These are phyloP conservation scores for Xylaria bambusicola DNA, from an alignment of 495 filamentous ascomycete species.

Conservation along the genomic window DNA sequence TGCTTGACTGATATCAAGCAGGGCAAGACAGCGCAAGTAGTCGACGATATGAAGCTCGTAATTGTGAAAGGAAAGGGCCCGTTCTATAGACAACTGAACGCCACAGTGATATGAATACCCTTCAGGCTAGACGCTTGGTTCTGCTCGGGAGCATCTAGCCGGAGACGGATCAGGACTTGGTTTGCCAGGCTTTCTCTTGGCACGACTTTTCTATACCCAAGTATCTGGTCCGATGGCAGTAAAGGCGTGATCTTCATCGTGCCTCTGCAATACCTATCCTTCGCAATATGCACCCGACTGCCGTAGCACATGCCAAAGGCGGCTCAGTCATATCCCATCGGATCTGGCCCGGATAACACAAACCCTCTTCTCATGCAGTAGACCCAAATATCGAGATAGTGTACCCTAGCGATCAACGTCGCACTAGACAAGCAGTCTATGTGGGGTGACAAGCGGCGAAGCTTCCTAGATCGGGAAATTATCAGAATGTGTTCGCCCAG, in stretches of 20 bases:
- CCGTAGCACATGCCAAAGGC: conserved; percentile 10
- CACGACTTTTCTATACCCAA: conserved; percentile 10
- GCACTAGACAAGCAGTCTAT: background rate
- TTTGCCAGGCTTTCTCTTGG: background rate
- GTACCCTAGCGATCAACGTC: background rate
- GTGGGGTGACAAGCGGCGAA: background rate
- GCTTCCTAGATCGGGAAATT: conserved; percentile 13
- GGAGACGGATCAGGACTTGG: conserved; percentile 10
- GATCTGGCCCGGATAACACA: conserved; percentile 13
- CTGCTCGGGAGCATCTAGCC: conserved; percentile 10
- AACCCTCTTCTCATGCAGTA: background rate
- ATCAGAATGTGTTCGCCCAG: background rate
- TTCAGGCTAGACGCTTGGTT: conserved; percentile 2
- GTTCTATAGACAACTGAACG: conserved; percentile 1
- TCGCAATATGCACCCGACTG: conserved; percentile 2
- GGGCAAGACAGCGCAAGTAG: conserved; percentile 8
- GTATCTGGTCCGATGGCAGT: conserved; percentile 9
- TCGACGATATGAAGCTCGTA: conserved; percentile 18
- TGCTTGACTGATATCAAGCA: background rate
- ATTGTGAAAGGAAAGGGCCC: background rate
- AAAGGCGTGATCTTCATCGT: conserved; percentile 5
- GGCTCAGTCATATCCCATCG: conserved; percentile 12
- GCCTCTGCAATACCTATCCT: conserved; percentile 5
- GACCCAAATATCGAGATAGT: background rate
- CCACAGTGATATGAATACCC: conserved; percentile 10